Base-by-base conservation (phyloP, 2,329 filamentous ascomycete genomes). In the Colletotrichum euphorbiae region DNA sequence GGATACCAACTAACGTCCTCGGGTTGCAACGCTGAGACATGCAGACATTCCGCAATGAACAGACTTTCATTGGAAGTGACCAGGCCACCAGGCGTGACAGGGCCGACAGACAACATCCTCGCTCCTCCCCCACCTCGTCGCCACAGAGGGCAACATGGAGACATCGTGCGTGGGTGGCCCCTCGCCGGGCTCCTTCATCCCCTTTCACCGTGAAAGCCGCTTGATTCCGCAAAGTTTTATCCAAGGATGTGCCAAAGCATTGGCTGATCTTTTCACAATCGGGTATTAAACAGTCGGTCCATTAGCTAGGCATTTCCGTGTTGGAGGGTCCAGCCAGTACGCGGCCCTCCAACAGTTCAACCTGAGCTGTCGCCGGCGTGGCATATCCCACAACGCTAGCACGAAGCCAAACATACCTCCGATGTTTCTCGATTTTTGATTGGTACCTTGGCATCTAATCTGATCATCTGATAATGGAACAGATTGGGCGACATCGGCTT, bases 381-480 rank as follows among this genome's bases (percentile, higher is more conserved):
- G 63, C 40, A 40, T 58, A 67, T 67, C 51, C 63, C 58, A 67
- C 63, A 36, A 55, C 63, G 63, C 63, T 67, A 67, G 58, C 58
- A 67, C 64, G 50, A 62, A 67, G 58, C 64, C 9, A 67, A 67
- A 33, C 64, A 67, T 67, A 67, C 45, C 45, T 63, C 59, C 59
- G 60, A 40, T 40, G 19, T 28, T 36, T 5, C 24, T 24, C 15
- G 38, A 38, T 12, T 8, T 64, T 13, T 67, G 36, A 64, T 58
- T 67, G 52, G 64, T 43, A n/a, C 42, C 45, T 58, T 58, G 45
- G 28, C 59, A 67, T 67, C 64, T 67, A 63, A 67, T 67, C 59
- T 67, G 64, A 67, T 67, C 64, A 67, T 67, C 64, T 67, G 64
- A 67, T 67, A 67, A 67, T 54, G 52, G 17, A 59, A 59, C 57